Percentiles rank a stretch among this genome's conserved stretches.
Conservation (phyloP, 257 asterid species). For the Scutellaria galericulata region DNA sequence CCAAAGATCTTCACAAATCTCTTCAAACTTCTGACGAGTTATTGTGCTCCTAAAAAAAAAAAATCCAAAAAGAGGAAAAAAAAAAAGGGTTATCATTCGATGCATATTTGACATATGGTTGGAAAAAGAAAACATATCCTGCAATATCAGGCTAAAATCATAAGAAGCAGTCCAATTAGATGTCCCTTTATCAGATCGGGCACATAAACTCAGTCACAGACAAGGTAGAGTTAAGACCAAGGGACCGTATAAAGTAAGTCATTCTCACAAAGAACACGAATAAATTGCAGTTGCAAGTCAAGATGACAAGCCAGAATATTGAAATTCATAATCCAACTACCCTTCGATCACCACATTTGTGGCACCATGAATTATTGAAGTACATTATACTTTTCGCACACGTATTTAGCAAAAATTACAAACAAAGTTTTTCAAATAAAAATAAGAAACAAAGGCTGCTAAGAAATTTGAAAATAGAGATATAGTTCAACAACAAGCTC, state of each 20-base stretch:
- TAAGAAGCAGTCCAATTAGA: not conserved
- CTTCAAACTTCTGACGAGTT: slow-evolving; percentile 95
- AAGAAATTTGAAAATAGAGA: too few species aligned
- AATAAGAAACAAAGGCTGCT: not conserved
- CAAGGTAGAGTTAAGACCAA: not conserved
- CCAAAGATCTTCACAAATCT: slow-evolving; percentile 88
- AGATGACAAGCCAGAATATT: slow-evolving; percentile 13
- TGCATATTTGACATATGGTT: slow-evolving; percentile 1
- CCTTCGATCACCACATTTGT: slow-evolving; percentile 2
- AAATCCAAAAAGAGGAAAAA: slow-evolving; percentile 16
- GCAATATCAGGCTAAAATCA: slow-evolving; percentile 13
- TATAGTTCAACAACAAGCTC: not conserved
- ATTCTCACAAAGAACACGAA: not conserved
- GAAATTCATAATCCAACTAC: slow-evolving; percentile 7
- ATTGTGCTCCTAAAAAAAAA: slow-evolving; percentile 78
- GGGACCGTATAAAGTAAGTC: not conserved
- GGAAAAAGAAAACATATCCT: not conserved
- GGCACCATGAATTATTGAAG: slow-evolving; percentile 1
- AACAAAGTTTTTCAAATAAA: not conserved
- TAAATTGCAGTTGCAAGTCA: not conserved
- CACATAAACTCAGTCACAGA: slow-evolving; percentile 9
- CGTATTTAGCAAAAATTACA: not conserved
- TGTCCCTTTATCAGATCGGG: slow-evolving; percentile 13
- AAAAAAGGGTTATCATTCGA: slow-evolving; percentile 14
- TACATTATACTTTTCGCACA: not conserved